Conservation (phyloP, 148 eudicot species). For the Cornus kousa region DNA sequence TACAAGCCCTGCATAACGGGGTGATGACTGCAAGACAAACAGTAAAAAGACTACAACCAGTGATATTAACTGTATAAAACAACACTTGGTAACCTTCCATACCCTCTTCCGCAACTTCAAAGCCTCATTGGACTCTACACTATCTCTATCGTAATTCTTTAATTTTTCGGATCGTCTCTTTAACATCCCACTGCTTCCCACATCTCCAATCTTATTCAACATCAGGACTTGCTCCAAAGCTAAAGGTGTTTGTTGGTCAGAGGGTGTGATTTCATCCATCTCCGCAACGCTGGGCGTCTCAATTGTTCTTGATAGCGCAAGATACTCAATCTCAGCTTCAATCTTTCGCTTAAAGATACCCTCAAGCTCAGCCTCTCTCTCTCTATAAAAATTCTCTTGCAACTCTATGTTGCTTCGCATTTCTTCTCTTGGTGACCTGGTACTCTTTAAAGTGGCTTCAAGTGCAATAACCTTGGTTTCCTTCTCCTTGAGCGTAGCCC, state of each 20-base stretch:
- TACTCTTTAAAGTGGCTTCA: slow-evolving; percentile 28
- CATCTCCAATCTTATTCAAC: slow-evolving; percentile 18
- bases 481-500: slow-evolving; percentile 33
- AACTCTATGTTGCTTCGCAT: slow-evolving; percentile 11
- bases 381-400: slow-evolving; percentile 21
- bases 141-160: slow-evolving; percentile 20
- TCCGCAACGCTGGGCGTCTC: slow-evolving; percentile 29
- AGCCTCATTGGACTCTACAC: slow-evolving; percentile 33
- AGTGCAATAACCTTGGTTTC: slow-evolving; percentile 38
- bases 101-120: slow-evolving; percentile 49
- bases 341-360: slow-evolving; percentile 50
- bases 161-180: slow-evolving; percentile 34
- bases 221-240: slow-evolving; percentile 28
- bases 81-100: slow-evolving; percentile 30
- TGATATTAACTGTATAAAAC: slow-evolving; percentile 54
- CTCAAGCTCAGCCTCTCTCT: slow-evolving; percentile 56
- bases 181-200: slow-evolving; percentile 28
- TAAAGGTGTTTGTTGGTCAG: slow-evolving; percentile 34
- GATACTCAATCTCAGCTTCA: slow-evolving; percentile 71
- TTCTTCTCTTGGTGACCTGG: slow-evolving; percentile 18
- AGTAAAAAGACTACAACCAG: slow-evolving; percentile 38
- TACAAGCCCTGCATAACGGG: slow-evolving; percentile 47
- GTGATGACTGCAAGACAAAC: slow-evolving; percentile 36
- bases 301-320: slow-evolving; percentile 42
- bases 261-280: slow-evolving; percentile 31